Conservation (phyloP, 2,329 filamentous ascomycete genomes). For the Botrytis tulipae region DNA sequence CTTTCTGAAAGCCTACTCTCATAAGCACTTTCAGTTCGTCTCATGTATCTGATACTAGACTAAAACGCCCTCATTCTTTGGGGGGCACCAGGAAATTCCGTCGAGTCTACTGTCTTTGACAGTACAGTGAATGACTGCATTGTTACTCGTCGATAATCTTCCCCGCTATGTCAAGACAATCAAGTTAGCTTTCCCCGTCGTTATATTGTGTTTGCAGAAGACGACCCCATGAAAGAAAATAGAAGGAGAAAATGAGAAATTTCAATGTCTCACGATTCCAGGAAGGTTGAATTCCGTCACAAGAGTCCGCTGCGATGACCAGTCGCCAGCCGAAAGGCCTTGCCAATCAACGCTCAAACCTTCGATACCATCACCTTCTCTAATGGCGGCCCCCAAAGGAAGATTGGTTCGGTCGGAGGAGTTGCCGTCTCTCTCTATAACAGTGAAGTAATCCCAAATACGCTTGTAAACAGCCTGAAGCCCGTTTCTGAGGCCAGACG, state of each 20-base stretch:
- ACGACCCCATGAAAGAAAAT: not conserved
- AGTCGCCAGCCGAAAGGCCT: not conserved
- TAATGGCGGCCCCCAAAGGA: not conserved
- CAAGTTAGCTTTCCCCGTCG: not conserved
- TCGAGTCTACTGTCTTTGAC: not conserved
- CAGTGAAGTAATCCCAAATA: not conserved
- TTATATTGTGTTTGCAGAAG: not conserved
- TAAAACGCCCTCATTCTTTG: not conserved
- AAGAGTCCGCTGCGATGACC: not conserved
- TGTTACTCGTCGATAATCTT: not conserved
- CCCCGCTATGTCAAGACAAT: not conserved
- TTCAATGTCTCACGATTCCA: not conserved
- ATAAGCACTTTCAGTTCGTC: not conserved
- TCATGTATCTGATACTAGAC: not conserved
- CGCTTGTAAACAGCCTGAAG: not conserved
- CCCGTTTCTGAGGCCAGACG: not conserved
- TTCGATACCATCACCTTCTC: conserved; percentile 8
- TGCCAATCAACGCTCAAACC: not conserved
- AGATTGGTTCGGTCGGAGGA: not conserved
- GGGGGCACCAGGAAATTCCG: not conserved
- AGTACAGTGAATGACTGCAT: not conserved
- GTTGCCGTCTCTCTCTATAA: not conserved
- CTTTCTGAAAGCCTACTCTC: not conserved
- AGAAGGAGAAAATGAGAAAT: not conserved
- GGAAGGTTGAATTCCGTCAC: not conserved